These are phyloP conservation scores for Letharia columbiana DNA, from an alignment of 495 filamentous ascomycete genomes.

Conservation along the genomic window DNA sequence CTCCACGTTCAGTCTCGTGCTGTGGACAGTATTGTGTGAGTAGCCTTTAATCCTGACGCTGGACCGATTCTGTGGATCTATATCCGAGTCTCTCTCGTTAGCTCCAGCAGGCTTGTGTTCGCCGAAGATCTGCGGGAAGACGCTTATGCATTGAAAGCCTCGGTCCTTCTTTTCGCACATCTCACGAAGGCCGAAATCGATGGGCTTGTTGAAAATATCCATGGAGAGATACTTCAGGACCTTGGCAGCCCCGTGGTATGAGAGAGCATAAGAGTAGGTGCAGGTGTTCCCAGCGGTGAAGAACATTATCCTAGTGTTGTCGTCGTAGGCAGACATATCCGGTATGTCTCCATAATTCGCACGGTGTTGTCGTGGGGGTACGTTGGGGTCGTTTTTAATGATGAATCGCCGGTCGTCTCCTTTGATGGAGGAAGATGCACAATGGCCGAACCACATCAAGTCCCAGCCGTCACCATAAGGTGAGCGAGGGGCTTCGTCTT, in stretches of 20 bases:
- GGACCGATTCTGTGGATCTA: slow-evolving; percentile 26
- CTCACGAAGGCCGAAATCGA: slow-evolving; percentile 41
- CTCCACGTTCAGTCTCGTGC: slow-evolving; percentile 40
- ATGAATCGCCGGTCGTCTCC: slow-evolving; percentile 22
- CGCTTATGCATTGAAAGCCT: slow-evolving; percentile 35
- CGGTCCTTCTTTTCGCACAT: slow-evolving; percentile 36
- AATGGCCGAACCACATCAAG: slow-evolving; percentile 47
- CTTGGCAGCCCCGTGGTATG: slow-evolving; percentile 42
- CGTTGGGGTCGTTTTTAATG: slow-evolving; percentile 26
- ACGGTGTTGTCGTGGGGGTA: slow-evolving; percentile 21
- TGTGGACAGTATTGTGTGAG: slow-evolving; percentile 41
- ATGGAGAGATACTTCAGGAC: slow-evolving; percentile 42
- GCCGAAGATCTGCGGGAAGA: slow-evolving; percentile 40
- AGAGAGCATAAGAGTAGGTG: slow-evolving; percentile 47
- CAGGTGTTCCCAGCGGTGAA: slow-evolving; percentile 42
- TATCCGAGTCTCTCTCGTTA: slow-evolving; percentile 38
- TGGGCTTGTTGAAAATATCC: slow-evolving; percentile 34
- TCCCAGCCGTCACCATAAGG: slow-evolving; percentile 53
- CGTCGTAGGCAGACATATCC: slow-evolving; percentile 27
- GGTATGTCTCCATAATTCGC: slow-evolving; percentile 15
- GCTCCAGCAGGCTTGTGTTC: slow-evolving; percentile 37
- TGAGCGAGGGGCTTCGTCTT: slow-evolving; percentile 28
- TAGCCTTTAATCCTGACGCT: slow-evolving; percentile 32
- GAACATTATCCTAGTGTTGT: slow-evolving; percentile 40
- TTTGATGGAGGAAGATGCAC: slow-evolving; percentile 32